Conservation (phyloP, 441 rosid species). For the Croton setiger region DNA sequence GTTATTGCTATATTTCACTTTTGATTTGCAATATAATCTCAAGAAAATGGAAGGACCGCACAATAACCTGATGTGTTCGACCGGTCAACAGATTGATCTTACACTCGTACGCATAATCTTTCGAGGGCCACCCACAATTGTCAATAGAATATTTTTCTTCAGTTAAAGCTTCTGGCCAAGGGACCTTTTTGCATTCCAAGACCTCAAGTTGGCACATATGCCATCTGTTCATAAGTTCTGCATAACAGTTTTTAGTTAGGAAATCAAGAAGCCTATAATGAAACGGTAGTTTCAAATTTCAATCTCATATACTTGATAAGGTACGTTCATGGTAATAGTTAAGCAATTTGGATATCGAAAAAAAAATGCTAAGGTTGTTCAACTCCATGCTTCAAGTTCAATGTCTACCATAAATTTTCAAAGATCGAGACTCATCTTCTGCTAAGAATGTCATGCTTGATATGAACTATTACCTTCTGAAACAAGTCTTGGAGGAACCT, state of each 20-base stretch:
- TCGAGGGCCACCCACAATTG: slow-evolving; percentile 61
- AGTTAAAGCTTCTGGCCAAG: slow-evolving; percentile 57
- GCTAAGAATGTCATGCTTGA: slow-evolving; percentile 8
- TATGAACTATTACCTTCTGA: slow-evolving; percentile 56
- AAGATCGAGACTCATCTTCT: neutral
- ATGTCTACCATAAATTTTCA: neutral
- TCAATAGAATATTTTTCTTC: slow-evolving; percentile 52
- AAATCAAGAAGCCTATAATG: neutral
- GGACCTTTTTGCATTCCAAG: slow-evolving; percentile 68
- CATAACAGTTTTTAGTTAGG: too few relatives aligned
- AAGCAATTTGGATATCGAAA: too few relatives aligned
- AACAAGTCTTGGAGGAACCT: slow-evolving; percentile 74
- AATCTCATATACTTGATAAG: neutral
- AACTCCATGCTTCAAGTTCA: neutral
- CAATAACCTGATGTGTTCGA: slow-evolving; percentile 79
- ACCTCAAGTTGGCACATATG: slow-evolving; percentile 80
- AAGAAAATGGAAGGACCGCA: slow-evolving; percentile 9
- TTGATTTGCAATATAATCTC: too few relatives aligned
- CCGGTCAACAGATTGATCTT: slow-evolving; percentile 88
- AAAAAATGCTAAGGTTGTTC: neutral
- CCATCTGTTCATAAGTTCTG: slow-evolving; percentile 72
- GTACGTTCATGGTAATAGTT: neutral
- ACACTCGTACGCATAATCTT: slow-evolving; percentile 71
- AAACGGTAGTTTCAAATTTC: slow-evolving; percentile 3
- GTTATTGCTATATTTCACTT: slow-evolving; percentile 7